These are phyloP conservation scores for Phytophthora hibernalis DNA, from an alignment of 352 stramenopile genomes.

Conservation along the genomic window DNA sequence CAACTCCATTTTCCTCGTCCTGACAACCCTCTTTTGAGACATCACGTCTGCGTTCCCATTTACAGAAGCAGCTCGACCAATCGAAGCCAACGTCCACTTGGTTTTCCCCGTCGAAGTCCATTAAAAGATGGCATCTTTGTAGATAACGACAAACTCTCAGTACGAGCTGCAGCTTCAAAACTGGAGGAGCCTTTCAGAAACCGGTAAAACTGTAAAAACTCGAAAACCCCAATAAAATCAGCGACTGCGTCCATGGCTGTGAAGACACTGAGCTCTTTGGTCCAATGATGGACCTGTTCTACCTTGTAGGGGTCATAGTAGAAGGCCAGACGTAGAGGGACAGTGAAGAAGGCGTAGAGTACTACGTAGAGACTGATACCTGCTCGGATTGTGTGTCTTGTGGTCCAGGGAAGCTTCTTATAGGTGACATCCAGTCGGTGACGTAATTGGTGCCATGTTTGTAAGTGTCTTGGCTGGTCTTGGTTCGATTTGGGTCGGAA, in stretches of 20 bases:
- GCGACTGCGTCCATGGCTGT: slow-evolving; percentile 17
- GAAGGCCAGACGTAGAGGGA: slow-evolving; percentile 34
- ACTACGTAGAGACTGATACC: slow-evolving; percentile 22
- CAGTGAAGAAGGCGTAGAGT: slow-evolving; percentile 27
- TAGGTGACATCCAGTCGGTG: slow-evolving; percentile 2
- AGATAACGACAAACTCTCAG: background rate
- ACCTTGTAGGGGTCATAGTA: slow-evolving; percentile 26
- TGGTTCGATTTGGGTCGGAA: too few species aligned
- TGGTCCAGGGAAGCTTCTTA: slow-evolving; percentile 24
- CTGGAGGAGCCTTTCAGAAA: too few species aligned
- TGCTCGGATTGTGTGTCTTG: slow-evolving; percentile 16
- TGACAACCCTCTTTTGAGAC: background rate
- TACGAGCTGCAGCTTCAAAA: too few species aligned
- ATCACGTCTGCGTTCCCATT: slow-evolving; percentile 4
- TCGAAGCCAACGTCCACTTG: slow-evolving; percentile 34
- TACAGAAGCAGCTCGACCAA: slow-evolving; percentile 1
- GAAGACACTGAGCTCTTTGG: slow-evolving; percentile 20
- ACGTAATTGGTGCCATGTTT: too few species aligned
- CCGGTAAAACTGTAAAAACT: slow-evolving; percentile 29
- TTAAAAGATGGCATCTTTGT: slow-evolving; percentile 21
- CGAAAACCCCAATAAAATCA: slow-evolving; percentile 16
- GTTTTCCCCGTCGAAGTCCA: background rate
- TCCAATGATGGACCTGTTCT: slow-evolving; percentile 9
- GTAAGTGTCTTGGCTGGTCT: too few species aligned
- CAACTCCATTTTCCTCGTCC: slow-evolving; percentile 44